phyloP scores from a whole-genome alignment of 768 basidiomycete species.

The Gymnopilus dilepis region DNA sequence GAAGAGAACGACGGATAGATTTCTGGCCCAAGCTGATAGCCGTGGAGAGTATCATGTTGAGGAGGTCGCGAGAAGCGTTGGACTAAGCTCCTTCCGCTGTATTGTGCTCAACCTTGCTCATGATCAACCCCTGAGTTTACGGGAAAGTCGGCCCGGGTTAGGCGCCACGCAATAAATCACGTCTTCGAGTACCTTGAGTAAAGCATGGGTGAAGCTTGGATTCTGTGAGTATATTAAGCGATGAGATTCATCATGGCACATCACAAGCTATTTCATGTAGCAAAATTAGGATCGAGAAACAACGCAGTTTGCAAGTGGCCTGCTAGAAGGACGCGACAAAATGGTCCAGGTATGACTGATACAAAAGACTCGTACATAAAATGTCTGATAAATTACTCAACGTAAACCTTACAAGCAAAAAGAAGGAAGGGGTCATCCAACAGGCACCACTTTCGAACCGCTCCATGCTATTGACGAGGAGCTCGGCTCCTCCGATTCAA shows the following conservation, averaged over 20 bases:
- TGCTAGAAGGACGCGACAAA: slow-evolving; percentile 10
- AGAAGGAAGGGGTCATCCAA: slow-evolving; percentile 27
- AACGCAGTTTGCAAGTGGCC: background rate
- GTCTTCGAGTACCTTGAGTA: too few relatives aligned
- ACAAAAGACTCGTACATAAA: slow-evolving; percentile 28
- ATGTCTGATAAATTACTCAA: slow-evolving; percentile 29
- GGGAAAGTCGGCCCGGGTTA: background rate
- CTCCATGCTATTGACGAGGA: slow-evolving; percentile 58
- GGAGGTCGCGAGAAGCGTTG: too few relatives aligned
- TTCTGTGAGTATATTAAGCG: too few relatives aligned
- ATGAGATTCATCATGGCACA: too few relatives aligned
- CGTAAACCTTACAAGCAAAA: slow-evolving; percentile 6
- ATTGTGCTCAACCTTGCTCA: too few relatives aligned
- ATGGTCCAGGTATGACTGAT: slow-evolving; percentile 17
- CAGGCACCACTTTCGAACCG: slow-evolving; percentile 39
- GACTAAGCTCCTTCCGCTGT: too few relatives aligned
- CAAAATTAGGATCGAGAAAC: background rate
- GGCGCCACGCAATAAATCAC: too few relatives aligned
- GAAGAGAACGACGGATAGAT: background rate
- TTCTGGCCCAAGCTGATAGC: background rate
- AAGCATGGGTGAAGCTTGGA: too few relatives aligned
- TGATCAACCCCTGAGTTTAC: background rate
- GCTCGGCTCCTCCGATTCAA: slow-evolving; percentile 83
- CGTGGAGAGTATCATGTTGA: background rate
- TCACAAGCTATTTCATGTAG: too few relatives aligned